Evolutionary conservation across 768 basidiomycete species (phyloP), one percentile per base, ranked within the genome.

Genomic region (Clitopilus passeckerianus): DNA sequence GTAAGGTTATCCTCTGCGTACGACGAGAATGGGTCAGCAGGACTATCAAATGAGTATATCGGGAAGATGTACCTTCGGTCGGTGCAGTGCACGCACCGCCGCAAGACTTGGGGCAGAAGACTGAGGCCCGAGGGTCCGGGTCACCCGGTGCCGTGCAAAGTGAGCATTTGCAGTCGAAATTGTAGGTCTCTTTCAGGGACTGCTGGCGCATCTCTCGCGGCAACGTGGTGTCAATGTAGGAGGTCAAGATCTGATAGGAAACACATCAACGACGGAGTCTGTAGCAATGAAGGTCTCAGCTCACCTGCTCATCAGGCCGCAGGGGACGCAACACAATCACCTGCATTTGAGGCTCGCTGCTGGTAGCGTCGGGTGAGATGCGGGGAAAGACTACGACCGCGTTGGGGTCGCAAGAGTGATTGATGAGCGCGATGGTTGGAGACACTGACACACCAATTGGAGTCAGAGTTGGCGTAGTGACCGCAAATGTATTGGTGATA

Each of bases 381-480:
- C 84, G 77, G 54, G 95, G 95, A 67, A 96, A 98, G 3, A 98
- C 91, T n/a, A 95, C 82, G 33, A 89, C 91, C 0, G 90, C 93
- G 67, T 97, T 95, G 0, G 93, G 92, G 20, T 84, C 80, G 67
- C 94, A 95, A 0, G 90, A 90, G 67, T 98, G 95, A 67, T 97
- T 97, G 59, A 90, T 81, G 10, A 97, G 76, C 0, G 95, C 95
- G 4, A 88, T 74, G 0, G 82, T 66, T 0, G 95, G 95, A 0
- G 91, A 90, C 14, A 95, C 80, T n/a, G 89, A 85, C 1, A 87
- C 86, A 6, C 96, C 96, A 34, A 98, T 77, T 0, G 95, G 89
- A 1, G 84, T 81, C 15, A 98, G 76, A 4, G 90, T 81, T 0
- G 90, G 86, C 0, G 88, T 83, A 0, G 93, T 88, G 9, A 97